Percentiles rank a stretch among this genome's conserved stretches.
Conservation (phyloP, 2,329 filamentous ascomycete species). For the Coniosporium tulheliwenetii region DNA sequence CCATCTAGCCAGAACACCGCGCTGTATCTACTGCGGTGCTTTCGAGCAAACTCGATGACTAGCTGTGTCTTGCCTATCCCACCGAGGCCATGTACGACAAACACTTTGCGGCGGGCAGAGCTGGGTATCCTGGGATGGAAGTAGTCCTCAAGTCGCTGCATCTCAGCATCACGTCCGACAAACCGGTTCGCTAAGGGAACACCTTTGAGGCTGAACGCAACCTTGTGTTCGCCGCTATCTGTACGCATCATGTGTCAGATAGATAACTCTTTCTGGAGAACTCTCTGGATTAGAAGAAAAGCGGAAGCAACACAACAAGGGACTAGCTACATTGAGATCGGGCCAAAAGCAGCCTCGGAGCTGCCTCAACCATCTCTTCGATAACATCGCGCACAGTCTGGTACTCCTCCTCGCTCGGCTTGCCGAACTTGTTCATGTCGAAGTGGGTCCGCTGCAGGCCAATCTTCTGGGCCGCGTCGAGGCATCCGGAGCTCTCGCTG, state of each 20-base stretch:
- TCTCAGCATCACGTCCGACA: slow-evolving; percentile 9
- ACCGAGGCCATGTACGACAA: slow-evolving; percentile 9
- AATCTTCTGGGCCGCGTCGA: slow-evolving; percentile 3
- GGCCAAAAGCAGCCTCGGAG: not conserved
- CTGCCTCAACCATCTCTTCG: not conserved
- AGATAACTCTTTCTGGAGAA: not conserved
- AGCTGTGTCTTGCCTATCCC: slow-evolving; percentile 10
- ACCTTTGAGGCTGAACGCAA: slow-evolving; percentile 7
- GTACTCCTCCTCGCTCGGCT: not conserved
- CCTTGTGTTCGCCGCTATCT: not conserved
- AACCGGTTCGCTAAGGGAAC: slow-evolving; percentile 8
- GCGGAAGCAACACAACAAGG: not conserved
- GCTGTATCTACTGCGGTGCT: slow-evolving; percentile 10
- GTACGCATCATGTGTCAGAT: not conserved
- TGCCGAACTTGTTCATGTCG: slow-evolving; percentile 1
- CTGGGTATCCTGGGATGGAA: slow-evolving; percentile 4
- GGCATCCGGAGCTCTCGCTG: slow-evolving; percentile 10
- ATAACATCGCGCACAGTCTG: not conserved
- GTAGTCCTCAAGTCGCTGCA: slow-evolving; percentile 7
- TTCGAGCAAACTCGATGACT: slow-evolving; percentile 8
- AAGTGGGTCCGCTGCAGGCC: not conserved
- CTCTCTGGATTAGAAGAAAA: not conserved
- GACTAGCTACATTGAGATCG: not conserved
- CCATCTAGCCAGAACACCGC: slow-evolving; percentile 19
- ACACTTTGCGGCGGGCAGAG: slow-evolving; percentile 4